A percentile compares a stretch with the other conserved stretches of the same genome.
Evolutionary conservation across 495 filamentous ascomycete species (phyloP).

Genomic region (Tuber indicum): DNA sequence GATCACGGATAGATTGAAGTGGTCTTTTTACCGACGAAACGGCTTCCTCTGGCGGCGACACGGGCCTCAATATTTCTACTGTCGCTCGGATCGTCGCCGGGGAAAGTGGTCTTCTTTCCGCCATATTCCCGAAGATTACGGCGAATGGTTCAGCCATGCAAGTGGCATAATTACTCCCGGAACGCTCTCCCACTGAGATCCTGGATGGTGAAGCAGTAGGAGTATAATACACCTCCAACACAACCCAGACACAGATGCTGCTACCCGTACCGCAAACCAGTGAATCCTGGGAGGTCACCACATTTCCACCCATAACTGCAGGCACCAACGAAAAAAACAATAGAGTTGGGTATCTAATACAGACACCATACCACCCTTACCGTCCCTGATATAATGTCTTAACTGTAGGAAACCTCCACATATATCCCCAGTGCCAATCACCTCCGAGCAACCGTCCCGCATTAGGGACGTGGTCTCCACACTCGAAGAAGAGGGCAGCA

Average conservation of each 20-base stretch:
- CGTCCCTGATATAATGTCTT: not conserved
- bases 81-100: not conserved
- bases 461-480: constrained; percentile 16
- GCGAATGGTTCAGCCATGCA: constrained; percentile 19
- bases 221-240: constrained; percentile 23
- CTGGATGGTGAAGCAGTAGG: constrained; percentile 18
- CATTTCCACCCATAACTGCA: not conserved
- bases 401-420: not conserved
- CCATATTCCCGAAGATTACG: constrained; percentile 17
- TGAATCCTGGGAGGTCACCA: not conserved
- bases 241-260: constrained; percentile 10
- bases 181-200: not conserved
- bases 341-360: not conserved
- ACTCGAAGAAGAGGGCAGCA: constrained; percentile 9
- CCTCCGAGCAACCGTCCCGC: constrained; percentile 6
- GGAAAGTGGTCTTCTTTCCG: constrained; percentile 17
- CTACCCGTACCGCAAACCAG: not conserved
- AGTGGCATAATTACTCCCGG: constrained; percentile 26
- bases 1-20: constrained; percentile 25
- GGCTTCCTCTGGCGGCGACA: constrained; percentile 32
- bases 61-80: constrained; percentile 26
- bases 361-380: not conserved
- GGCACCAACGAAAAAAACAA: not conserved
- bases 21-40: constrained; percentile 24
- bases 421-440: not conserved